Evolutionary conservation across 495 filamentous ascomycete species (phyloP).

Genomic region (Aspergillus wentii): DNA sequence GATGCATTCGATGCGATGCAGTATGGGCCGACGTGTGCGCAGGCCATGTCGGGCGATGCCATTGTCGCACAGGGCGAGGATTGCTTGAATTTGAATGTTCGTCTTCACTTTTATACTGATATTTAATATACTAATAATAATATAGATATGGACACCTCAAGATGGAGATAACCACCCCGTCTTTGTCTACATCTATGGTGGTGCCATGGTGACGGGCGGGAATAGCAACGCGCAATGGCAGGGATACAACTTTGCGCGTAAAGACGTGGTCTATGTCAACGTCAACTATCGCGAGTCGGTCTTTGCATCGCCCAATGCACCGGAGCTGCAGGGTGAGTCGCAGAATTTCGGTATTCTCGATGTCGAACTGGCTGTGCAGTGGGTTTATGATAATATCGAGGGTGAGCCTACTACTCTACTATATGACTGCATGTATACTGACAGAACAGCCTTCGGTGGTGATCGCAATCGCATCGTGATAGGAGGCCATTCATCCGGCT

Average conservation of each 20-base stretch:
- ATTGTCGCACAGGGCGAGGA: slow-evolving; percentile 21
- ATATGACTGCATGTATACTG: too few relatives aligned
- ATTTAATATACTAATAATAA: not conserved
- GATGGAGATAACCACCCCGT: slow-evolving; percentile 15
- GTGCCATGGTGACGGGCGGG: slow-evolving; percentile 20
- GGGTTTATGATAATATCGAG: slow-evolving; percentile 20
- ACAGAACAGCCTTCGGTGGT: slow-evolving; percentile 16
- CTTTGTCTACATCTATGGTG: slow-evolving; percentile 24
- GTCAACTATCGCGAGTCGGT: slow-evolving; percentile 25
- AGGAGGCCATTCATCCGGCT: slow-evolving; percentile 21
- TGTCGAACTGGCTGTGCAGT: slow-evolving; percentile 19
- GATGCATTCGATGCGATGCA: slow-evolving; percentile 14
- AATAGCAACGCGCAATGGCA: slow-evolving; percentile 22
- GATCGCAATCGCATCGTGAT: slow-evolving; percentile 20
- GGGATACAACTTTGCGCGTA: slow-evolving; percentile 22
- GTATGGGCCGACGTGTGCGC: slow-evolving; percentile 21
- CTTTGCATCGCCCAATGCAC: slow-evolving; percentile 20
- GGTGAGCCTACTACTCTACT: too few relatives aligned
- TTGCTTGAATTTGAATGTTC: slow-evolving; percentile 24
- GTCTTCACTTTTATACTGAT: slow-evolving; percentile 2
- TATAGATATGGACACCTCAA: slow-evolving; percentile 11
- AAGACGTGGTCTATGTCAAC: slow-evolving; percentile 25
- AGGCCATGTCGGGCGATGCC: slow-evolving; percentile 18
- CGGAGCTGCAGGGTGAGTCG: slow-evolving; percentile 18
- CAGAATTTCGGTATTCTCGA: slow-evolving; percentile 27